Evolutionary conservation across 805 yeast species (phyloP).

Genomic region (Sugiyamaella boreocaroliniensis): DNA sequence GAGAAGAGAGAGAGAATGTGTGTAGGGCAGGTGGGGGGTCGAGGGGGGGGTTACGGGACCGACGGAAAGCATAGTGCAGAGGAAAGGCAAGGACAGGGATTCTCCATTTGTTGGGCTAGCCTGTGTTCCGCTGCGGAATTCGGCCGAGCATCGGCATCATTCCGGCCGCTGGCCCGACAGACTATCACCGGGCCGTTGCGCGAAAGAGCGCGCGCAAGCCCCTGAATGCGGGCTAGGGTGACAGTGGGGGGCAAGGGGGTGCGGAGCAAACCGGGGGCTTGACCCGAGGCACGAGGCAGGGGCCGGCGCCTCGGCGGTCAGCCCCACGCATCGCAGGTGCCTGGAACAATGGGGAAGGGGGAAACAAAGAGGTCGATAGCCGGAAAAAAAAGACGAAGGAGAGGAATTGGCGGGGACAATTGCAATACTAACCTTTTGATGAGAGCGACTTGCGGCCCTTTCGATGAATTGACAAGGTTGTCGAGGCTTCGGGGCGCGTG

Average conservation of each 20-base stretch:
- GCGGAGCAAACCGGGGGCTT: neutral
- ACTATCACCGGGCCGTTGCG: too few species aligned
- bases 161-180: too few species aligned
- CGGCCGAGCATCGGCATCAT: too few species aligned
- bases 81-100: too few species aligned
- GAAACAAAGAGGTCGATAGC: neutral
- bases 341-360: neutral
- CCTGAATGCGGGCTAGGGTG: neutral
- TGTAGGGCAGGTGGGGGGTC: too few species aligned
- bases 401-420: neutral
- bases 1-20: too few species aligned
- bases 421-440: slow-evolving; percentile 2
- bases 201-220: neutral
- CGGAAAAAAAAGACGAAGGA: neutral
- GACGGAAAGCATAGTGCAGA: too few species aligned
- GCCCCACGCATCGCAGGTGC: neutral
- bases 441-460: slow-evolving; percentile 4
- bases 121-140: too few species aligned
- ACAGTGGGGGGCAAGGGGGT: neutral
- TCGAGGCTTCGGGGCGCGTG: neutral
- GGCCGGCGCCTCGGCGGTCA: neutral
- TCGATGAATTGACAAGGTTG: slow-evolving; percentile 2
- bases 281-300: too few species aligned
- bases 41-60: too few species aligned
- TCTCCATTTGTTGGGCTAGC: too few species aligned